Base-by-base conservation (phyloP, 345 rosid species). In the Lepidium didymum region DNA sequence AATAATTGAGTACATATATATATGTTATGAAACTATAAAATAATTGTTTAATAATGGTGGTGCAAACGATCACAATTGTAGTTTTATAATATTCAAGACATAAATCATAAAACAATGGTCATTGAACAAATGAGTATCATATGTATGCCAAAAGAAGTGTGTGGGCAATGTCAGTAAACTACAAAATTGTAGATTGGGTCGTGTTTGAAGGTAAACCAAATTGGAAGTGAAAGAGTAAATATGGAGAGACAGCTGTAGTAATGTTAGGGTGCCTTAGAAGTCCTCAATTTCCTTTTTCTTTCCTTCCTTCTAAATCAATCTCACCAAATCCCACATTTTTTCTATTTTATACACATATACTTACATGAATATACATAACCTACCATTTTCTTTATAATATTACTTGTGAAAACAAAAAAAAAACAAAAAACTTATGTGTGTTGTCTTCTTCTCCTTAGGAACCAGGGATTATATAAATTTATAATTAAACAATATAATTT, bases 181-280 rank as follows among this genome's bases (percentile, higher is more conserved):
- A 46, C 13, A 62, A 72, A 64, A 33, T 49, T 7, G 31, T 64
- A 57, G 46, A 72, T 47, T 64, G 65, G 65, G 15, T 56, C 31
- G 33, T 29, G 33, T 29, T 56, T 38, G 25, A 64, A 45, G 70
- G 35, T 38, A 57, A 52, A 73, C 38, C 53, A 73, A 21, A 38
- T 38, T 64, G 66, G 71, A 29, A 29, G 33, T 29, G 67, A 57
- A 72, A 50, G 62, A 66, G 77, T 57, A 73, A 57, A 63, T 27
- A 55, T 63, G 35, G 70, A 73, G 72, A 57, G 66, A 56, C 70
- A 65, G 60, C 46, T 65, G 46, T 73, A 36, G 56, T 43, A 57
- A 66, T 67, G 72, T 56, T 72, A 64, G 70, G 66, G 60, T 72
- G 76, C 78, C 78, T 61, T 74, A 18, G 57, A 74, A 74, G 74